Base-by-base conservation (phyloP, 2,329 filamentous ascomycete species). In the Colletotrichum zoysiae region DNA sequence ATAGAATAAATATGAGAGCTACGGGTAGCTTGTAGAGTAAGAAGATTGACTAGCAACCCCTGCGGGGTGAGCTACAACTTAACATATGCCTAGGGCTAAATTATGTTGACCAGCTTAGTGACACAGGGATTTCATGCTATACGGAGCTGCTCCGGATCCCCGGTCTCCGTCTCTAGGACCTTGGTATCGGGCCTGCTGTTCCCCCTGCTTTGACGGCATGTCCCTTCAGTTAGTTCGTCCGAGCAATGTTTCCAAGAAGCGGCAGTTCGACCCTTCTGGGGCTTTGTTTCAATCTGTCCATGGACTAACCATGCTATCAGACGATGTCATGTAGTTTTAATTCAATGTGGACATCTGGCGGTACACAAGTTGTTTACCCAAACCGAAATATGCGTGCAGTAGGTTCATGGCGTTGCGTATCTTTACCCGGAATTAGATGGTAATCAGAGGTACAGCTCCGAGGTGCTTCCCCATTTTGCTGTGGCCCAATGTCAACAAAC, bases 381-480 rank as follows among this genome's bases (percentile, higher is more conserved):
- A 16, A 5, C 48, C 48, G 5, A 16, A 26, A 2, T 8, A 2
- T 26, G 0, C 23, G 11, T 1, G 14, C 3, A 8, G 1, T 3
- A n/a, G 20, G 3, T 8, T 46, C 4, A 9, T 11, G 2, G 20
- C 6, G 3, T 50, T 26, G 5, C 5, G 7, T 16, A 7, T 4
- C 7, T 51, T 30, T 26, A 16, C 12, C 2, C 5, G 16, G 48
- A 23, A 14, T 50, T 8, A 26, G 5, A 5, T 51, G 3, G 48
- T 18, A 26, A 26, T 26, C 26, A 26, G 26, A 26, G 26, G 2
- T 30, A 16, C 14, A 16, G 11, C 7, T 48, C 20, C n/a, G 9
- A 11, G 23, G 8, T 30, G n/a, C 12, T 14, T 26, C 6, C 5
- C 23, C 8, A 2, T 6, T 26, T 50, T 6, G 2, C 7, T 6